Conservation (phyloP, 306 rosid species). For the Vigna radiata region DNA sequence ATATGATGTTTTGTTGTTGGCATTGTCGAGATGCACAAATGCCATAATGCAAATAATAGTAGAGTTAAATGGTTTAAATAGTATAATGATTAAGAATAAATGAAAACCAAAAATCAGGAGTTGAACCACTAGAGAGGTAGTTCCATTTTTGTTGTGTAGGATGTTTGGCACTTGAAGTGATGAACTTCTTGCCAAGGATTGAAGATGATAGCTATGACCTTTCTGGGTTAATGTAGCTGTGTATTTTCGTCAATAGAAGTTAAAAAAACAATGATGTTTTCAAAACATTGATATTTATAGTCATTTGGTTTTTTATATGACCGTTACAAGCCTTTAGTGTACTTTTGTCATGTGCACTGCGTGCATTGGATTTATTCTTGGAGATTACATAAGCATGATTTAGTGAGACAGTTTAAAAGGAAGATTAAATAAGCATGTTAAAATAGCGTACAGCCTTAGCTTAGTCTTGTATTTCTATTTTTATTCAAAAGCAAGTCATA, state of each 20-base stretch:
- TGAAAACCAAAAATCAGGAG: neutral
- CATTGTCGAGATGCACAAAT: neutral
- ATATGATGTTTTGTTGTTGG: neutral
- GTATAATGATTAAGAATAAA: neutral
- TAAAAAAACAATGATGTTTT: neutral
- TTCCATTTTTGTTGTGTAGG: neutral
- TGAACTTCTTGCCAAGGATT: neutral
- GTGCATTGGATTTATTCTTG: neutral
- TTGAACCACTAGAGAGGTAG: constrained; percentile 1
- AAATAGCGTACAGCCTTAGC: neutral
- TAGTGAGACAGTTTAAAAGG: constrained; percentile 4
- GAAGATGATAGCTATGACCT: neutral
- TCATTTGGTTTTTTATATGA: neutral
- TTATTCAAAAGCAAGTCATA: neutral
- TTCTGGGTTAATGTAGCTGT: neutral
- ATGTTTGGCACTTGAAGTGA: neutral
- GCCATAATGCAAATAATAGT: neutral
- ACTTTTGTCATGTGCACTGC: neutral
- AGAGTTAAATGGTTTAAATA: neutral
- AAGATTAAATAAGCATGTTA: constrained; percentile 6
- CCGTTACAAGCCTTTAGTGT: neutral
- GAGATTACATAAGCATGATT: neutral
- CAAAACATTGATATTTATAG: neutral
- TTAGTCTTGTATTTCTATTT: neutral
- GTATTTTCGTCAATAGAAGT: neutral